Percentiles rank a stretch among this genome's conserved stretches.
Evolutionary conservation across 257 asterid species (phyloP).

Genomic region (Vinca minor): DNA sequence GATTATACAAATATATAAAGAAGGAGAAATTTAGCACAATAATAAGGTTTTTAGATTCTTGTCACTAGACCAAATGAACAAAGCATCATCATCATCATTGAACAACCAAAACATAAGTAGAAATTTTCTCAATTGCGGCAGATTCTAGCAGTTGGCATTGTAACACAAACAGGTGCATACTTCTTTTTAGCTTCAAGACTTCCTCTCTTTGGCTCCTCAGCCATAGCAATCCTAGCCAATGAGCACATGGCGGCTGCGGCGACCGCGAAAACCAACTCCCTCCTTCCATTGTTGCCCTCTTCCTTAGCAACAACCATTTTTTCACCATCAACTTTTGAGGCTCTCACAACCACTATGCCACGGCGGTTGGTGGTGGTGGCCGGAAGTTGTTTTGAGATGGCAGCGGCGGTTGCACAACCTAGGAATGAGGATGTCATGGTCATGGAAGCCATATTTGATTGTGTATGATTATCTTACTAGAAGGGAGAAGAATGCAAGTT

Average conservation of each 20-base stretch:
- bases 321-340: conserved; percentile 26
- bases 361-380: conserved; percentile 34
- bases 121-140: conserved; percentile 48
- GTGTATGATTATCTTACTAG: neutral
- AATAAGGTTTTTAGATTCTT: conserved; percentile 6
- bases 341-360: conserved; percentile 29
- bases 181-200: conserved; percentile 51
- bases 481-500: neutral
- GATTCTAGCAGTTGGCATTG: conserved; percentile 61
- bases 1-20: neutral
- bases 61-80: neutral
- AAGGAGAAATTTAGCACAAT: neutral
- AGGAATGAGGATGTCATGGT: conserved; percentile 49
- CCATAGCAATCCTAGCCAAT: conserved; percentile 43
- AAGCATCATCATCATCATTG: conserved; percentile 4
- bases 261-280: conserved; percentile 53
- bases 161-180: conserved; percentile 62
- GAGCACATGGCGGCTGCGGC: conserved; percentile 46
- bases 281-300: conserved; percentile 30
- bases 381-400: conserved; percentile 31
- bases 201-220: conserved; percentile 48
- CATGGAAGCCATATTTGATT: conserved; percentile 43
- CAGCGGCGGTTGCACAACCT: conserved; percentile 26
- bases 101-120: too few relatives aligned
- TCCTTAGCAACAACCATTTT: conserved; percentile 9